phyloP scores from a whole-genome alignment of 768 basidiomycete genomes.

The Boletellus ananas region DNA sequence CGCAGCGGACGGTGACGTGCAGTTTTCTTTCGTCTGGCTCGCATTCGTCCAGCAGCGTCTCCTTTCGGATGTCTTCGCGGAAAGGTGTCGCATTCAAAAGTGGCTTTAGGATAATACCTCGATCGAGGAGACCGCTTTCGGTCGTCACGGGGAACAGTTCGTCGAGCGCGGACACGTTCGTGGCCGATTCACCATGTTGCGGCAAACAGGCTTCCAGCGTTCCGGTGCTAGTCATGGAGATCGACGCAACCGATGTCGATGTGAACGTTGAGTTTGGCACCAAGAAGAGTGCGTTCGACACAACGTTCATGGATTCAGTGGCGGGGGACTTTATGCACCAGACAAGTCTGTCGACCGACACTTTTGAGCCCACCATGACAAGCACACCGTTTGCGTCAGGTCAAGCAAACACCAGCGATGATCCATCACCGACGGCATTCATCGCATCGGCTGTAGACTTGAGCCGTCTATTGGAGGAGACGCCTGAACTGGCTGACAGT shows the following conservation, averaged over 20 bases:
- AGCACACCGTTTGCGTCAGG: constrained; percentile 15
- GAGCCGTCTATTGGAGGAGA: neutral
- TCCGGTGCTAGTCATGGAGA: constrained; percentile 3
- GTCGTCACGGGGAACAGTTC: constrained; percentile 8
- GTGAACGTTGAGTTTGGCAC: neutral
- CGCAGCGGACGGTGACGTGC: neutral
- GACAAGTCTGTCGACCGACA: neutral
- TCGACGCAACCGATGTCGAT: neutral
- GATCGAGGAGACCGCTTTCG: constrained; percentile 7
- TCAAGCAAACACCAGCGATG: neutral
- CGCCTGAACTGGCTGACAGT: neutral
- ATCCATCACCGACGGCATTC: neutral
- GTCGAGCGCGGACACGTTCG: constrained; percentile 21
- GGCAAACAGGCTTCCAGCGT: constrained; percentile 7
- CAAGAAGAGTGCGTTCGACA: neutral
- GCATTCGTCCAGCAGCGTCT: constrained; percentile 1
- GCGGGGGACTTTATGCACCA: neutral
- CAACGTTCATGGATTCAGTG: neutral
- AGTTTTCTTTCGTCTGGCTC: neutral
- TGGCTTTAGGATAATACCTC: constrained; percentile 3
- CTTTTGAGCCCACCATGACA: constrained; percentile 13
- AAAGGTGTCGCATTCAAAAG: neutral
- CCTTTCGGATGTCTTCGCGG: constrained; percentile 7
- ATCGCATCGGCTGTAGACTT: neutral
- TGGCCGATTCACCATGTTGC: constrained; percentile 20